phyloP scores from a whole-genome alignment of 495 filamentous ascomycete species.

The Thermochaetoides thermophila region DNA sequence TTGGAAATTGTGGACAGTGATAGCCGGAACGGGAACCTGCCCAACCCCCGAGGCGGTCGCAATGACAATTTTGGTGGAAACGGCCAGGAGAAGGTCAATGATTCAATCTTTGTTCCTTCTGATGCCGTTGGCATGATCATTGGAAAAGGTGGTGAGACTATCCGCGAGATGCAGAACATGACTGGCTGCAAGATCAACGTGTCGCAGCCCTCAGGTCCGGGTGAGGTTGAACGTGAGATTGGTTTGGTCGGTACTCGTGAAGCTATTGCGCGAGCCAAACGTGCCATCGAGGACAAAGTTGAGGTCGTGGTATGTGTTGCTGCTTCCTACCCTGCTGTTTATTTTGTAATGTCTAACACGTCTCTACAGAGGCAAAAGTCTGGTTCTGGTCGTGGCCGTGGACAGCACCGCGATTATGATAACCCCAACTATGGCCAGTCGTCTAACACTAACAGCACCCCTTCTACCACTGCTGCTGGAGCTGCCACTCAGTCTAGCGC shows the following conservation, averaged over 20 bases:
- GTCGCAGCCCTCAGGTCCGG: conserved; percentile 50
- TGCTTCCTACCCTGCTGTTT: not conserved
- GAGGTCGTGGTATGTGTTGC: conserved; percentile 52
- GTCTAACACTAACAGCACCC: conserved; percentile 15
- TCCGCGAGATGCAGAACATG: conserved; percentile 69
- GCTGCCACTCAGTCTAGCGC: too few species aligned
- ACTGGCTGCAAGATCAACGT: conserved; percentile 87
- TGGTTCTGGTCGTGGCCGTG: conserved; percentile 28
- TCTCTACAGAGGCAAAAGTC: conserved; percentile 34
- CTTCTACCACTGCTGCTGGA: conserved; percentile 8
- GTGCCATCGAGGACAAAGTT: conserved; percentile 75
- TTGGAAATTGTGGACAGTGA: conserved; percentile 82
- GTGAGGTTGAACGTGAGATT: conserved; percentile 64
- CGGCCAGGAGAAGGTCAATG: conserved; percentile 51
- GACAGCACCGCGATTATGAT: conserved; percentile 31
- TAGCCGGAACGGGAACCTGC: conserved; percentile 37
- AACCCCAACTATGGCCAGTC: conserved; percentile 25
- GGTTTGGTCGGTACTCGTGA: conserved; percentile 59
- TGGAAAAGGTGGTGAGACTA: conserved; percentile 74
- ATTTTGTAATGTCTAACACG: too few species aligned
- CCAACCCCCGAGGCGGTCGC: conserved; percentile 20
- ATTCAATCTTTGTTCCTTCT: conserved; percentile 65
- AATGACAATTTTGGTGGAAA: conserved; percentile 22
- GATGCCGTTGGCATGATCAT: conserved; percentile 88
- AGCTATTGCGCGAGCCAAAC: conserved; percentile 57